phyloP scores from a whole-genome alignment of 352 stramenopile genomes.

The Phytopythium helicoides region DNA sequence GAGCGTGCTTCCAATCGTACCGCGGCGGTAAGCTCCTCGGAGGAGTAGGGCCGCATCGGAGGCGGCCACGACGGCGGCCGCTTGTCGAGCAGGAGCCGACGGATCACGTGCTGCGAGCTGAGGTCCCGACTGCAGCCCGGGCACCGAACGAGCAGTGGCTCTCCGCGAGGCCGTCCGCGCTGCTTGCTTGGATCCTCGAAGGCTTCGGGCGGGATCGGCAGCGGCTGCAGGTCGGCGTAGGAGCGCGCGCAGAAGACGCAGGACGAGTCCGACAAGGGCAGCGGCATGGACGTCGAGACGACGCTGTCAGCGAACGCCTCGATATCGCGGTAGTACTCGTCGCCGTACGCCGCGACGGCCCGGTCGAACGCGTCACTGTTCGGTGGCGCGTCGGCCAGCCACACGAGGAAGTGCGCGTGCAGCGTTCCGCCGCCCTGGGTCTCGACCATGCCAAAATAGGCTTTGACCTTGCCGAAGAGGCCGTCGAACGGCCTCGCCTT shows the following conservation, averaged over 20 bases:
- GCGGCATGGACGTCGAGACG: background rate
- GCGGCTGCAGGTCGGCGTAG: background rate
- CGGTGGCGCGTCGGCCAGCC: background rate
- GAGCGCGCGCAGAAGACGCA: background rate
- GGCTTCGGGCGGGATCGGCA: background rate
- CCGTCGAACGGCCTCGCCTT: constrained; percentile 3
- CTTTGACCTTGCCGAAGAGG: constrained; percentile 7
- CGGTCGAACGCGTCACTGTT: background rate
- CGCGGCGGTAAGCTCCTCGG: background rate
- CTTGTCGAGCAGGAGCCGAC: background rate
- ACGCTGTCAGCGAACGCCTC: background rate
- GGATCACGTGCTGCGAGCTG: background rate
- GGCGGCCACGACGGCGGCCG: background rate
- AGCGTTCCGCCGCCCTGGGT: constrained; percentile 5
- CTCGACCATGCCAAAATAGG: constrained; percentile 9
- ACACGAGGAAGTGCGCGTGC: background rate
- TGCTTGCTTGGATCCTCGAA: background rate
- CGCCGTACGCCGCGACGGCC: background rate
- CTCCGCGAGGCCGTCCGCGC: background rate
- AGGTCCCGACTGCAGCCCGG: background rate
- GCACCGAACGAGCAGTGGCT: background rate
- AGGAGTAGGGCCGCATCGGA: background rate
- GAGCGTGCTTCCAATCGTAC: background rate
- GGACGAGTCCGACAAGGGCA: background rate
- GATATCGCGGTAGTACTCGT: background rate